Evolutionary conservation across 2,329 filamentous ascomycete species (phyloP), one percentile per base, ranked within the genome.

Genomic region (Aspergillus tubingensis): DNA sequence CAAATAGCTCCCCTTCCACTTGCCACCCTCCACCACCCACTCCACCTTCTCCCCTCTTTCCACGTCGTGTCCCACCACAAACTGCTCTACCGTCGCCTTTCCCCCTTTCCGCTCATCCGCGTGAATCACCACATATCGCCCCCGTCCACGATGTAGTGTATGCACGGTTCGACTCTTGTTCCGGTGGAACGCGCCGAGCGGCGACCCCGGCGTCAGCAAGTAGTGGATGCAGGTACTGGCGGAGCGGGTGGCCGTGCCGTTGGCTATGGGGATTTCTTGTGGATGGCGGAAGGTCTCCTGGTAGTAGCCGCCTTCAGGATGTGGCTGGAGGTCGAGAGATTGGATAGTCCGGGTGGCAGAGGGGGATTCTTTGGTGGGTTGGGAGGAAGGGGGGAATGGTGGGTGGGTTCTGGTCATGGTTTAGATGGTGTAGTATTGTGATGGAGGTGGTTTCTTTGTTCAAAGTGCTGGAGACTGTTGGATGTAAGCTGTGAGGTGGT

Each of bases 21-120:
- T 85, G 4, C 85, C 87, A 0, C 88, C 87, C 56, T 88, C 86
- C 7, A 91, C 87, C 61, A 89, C 79, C 88, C 88, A 91, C 71
- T 89, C 86, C 68, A 88, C 64, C 70, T 71, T 83, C 77, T 91
- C 88, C 0, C 87, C 88, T 0, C 69, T 73, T 3, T 76, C 77
- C 5, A 89, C 75, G 69, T 88, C 76, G 11, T 78, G 79, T 0
- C 87, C 88, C 1, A 90, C 88, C 3, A 87, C 72, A 66, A 88
- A 90, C 6, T 79, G 83, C 75, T 90, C 87, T n/a, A 90, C 73
- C 15, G 80, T 74, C 48, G 83, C 83, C 60, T 80, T 80, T 61
- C 30, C 70, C 15, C 25, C 27, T 25, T 47, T 25, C 10, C 11
- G 4, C 32, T 36, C 65, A 66, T 85, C 81, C 8, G 82, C 81